These are phyloP conservation scores for Rubus parviflorus DNA, from an alignment of 306 rosid species.

Conservation along the genomic window DNA sequence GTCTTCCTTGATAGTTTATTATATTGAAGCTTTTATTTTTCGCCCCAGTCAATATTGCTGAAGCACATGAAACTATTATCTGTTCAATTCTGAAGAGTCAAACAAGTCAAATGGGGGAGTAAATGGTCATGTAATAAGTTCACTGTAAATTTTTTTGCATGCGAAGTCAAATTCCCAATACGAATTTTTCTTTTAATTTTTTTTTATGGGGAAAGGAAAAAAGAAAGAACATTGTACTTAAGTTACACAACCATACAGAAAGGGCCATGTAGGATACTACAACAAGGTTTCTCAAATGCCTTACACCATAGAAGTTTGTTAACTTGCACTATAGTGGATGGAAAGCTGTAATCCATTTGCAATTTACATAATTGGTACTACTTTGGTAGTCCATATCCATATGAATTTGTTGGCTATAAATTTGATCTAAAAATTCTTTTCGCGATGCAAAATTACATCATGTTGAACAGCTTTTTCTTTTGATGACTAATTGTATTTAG, in stretches of 20 bases:
- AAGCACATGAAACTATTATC: background rate
- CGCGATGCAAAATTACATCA: background rate
- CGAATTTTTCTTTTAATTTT: background rate
- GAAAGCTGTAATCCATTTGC: background rate
- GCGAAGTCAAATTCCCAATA: background rate
- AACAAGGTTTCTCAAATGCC: background rate
- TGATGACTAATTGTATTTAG: slow-evolving; percentile 1
- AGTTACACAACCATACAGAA: background rate
- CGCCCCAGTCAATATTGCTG: background rate
- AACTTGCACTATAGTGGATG: slow-evolving; percentile 9
- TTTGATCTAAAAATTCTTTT: background rate
- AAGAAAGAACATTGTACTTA: background rate
- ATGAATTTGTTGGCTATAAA: background rate
- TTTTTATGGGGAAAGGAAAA: background rate
- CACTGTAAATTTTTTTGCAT: background rate
- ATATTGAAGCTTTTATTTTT: background rate
- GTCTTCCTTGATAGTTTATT: background rate
- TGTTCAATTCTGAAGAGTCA: background rate
- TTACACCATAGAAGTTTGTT: background rate
- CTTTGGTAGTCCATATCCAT: background rate
- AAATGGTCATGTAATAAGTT: background rate
- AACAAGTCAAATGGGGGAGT: background rate
- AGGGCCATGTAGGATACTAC: background rate
- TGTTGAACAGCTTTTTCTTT: background rate
- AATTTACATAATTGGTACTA: background rate